A percentile compares a stretch with the other conserved stretches of the same genome.
phyloP scores from a whole-genome alignment of 257 asterid species.

The Avicennia marina region DNA sequence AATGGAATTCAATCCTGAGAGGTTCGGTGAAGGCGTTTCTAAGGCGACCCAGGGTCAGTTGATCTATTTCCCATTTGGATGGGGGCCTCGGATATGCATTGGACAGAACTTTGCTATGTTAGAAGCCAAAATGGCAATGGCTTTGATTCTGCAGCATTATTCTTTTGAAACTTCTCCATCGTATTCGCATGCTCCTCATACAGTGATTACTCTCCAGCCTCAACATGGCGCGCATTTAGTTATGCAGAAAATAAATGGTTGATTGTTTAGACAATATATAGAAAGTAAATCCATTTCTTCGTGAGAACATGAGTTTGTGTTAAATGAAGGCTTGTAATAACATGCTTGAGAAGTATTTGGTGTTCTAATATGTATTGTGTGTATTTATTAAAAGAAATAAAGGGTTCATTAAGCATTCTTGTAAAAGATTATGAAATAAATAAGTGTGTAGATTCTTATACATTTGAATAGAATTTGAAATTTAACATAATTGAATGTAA shows the following conservation, averaged over 20 bases:
- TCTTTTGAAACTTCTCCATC: constrained; percentile 46
- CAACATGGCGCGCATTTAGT: constrained; percentile 44
- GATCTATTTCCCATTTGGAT: constrained; percentile 36
- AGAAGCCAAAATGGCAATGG: constrained; percentile 52
- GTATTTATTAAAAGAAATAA: too few relatives aligned
- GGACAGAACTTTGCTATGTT: constrained; percentile 49
- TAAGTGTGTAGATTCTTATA: too few relatives aligned
- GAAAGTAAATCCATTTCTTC: too few relatives aligned
- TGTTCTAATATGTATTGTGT: too few relatives aligned
- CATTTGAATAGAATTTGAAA: too few relatives aligned
- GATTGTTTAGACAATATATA: neutral
- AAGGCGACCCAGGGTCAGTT: constrained; percentile 32
- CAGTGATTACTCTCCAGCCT: constrained; percentile 26
- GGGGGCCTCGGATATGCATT: constrained; percentile 55
- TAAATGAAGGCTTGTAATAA: too few relatives aligned
- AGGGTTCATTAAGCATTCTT: too few relatives aligned
- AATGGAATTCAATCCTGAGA: constrained; percentile 48
- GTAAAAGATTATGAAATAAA: too few relatives aligned
- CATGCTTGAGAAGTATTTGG: too few relatives aligned
- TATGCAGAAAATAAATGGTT: constrained; percentile 8
- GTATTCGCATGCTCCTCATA: constrained; percentile 44
- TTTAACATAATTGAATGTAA: too few relatives aligned
- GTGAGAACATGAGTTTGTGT: too few relatives aligned
- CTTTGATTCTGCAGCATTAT: constrained; percentile 36
- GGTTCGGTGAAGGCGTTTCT: constrained; percentile 38